These are phyloP conservation scores for Globisporangium lucens DNA, from an alignment of 352 stramenopile species.

Conservation along the genomic window DNA sequence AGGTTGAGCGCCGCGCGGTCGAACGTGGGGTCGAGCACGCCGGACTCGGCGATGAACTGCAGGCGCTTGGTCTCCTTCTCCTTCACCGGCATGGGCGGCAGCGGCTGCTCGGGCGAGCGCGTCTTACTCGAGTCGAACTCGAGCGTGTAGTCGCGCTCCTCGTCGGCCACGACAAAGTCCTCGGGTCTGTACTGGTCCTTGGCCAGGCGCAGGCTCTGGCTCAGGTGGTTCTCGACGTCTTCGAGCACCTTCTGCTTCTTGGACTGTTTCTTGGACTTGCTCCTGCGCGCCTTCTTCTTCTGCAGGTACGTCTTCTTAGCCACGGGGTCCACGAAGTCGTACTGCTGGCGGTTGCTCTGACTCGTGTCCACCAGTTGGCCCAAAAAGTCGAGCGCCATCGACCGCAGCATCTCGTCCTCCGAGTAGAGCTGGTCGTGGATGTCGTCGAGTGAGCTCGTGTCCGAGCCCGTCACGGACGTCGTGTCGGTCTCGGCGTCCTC, in stretches of 20 bases:
- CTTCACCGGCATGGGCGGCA: conserved; percentile 34
- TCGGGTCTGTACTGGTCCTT: conserved; percentile 20
- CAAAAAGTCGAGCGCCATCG: conserved; percentile 39
- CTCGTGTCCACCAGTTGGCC: conserved; percentile 30
- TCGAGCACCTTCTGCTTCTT: conserved; percentile 39
- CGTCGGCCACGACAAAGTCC: conserved; percentile 11
- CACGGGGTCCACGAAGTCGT: conserved; percentile 13
- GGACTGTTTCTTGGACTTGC: conserved; percentile 6
- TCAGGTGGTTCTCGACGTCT: conserved; percentile 45
- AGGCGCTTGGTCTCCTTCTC: conserved; percentile 46
- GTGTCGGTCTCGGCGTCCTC: conserved; percentile 27
- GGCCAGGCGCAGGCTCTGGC: conserved; percentile 19
- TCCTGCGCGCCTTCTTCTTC: conserved; percentile 5
- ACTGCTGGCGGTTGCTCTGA: not conserved
- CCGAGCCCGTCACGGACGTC: conserved; percentile 20
- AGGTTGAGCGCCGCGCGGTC: conserved; percentile 50
- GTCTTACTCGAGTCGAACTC: conserved; percentile 39
- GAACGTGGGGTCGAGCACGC: conserved; percentile 37
- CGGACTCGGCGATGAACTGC: conserved; percentile 41
- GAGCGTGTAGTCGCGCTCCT: conserved; percentile 40
- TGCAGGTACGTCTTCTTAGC: conserved; percentile 5
- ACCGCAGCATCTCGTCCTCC: conserved; percentile 30
- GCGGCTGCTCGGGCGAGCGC: conserved; percentile 29
- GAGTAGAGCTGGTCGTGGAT: conserved; percentile 41
- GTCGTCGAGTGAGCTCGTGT: conserved; percentile 27